These are phyloP conservation scores for Potentilla sterilis DNA, from an alignment of 306 rosid species.

Conservation along the genomic window DNA sequence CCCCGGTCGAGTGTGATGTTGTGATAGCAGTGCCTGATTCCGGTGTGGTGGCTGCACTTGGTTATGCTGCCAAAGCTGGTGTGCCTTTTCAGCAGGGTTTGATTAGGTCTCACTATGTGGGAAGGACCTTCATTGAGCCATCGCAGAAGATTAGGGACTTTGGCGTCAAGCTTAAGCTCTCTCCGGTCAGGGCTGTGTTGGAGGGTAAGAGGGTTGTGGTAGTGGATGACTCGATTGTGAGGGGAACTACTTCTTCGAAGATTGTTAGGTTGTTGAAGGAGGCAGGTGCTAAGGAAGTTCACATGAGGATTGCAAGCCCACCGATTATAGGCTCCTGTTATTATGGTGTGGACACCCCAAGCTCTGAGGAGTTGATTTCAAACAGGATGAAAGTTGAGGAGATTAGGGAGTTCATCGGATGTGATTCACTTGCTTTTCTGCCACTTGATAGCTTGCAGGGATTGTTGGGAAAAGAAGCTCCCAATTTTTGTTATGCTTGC, in stretches of 20 bases:
- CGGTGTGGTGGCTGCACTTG: conserved; percentile 94
- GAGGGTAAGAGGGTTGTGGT: conserved; percentile 96
- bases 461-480: conserved; percentile 46
- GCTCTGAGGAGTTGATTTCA: conserved; percentile 88
- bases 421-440: conserved; percentile 87
- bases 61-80: conserved; percentile 89
- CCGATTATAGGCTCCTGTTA: conserved; percentile 90
- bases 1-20: conserved; percentile 90
- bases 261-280: conserved; percentile 87
- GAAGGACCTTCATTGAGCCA: conserved; percentile 97
- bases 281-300: conserved; percentile 96
- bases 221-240: conserved; percentile 92
- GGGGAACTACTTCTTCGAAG: conserved; percentile 93
- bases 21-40: conserved; percentile 97
- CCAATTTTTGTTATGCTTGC: conserved; percentile 82
- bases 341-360: conserved; percentile 96
- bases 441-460: conserved; percentile 63
- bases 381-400: conserved; percentile 86
- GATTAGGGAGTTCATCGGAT: conserved; percentile 78
- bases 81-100: conserved; percentile 92
- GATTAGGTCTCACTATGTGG: conserved; percentile 93
- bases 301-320: conserved; percentile 96
- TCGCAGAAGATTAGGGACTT: conserved; percentile 93
- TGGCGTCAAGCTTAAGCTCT: conserved; percentile 79
- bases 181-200: conserved; percentile 77